Evolutionary conservation across 2,329 filamentous ascomycete genomes (phyloP).

Genomic region (Penicillium sp.): DNA sequence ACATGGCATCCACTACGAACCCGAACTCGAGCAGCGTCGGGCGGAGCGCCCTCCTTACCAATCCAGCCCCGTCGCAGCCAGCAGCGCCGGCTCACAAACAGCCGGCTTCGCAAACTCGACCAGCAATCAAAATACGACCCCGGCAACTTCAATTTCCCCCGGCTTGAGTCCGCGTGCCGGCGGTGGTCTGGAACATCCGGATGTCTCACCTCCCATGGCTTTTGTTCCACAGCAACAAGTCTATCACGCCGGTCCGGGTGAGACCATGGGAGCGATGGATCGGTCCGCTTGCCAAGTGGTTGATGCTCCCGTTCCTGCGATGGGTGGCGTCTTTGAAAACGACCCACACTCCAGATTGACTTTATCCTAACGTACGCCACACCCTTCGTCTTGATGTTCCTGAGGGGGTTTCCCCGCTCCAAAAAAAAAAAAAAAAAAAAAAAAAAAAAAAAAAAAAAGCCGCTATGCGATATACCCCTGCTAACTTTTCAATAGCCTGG

Average conservation of each 20-base stretch:
- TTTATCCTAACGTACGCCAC: constrained; percentile 52
- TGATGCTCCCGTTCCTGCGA: constrained; percentile 25
- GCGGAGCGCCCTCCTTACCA: constrained; percentile 35
- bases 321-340: constrained; percentile 48
- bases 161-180: constrained; percentile 34
- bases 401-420: too few relatives aligned
- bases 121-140: constrained; percentile 35
- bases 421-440: too few relatives aligned
- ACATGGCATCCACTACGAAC: constrained; percentile 63
- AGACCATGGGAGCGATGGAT: constrained; percentile 30
- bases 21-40: constrained; percentile 47
- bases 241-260: constrained; percentile 26
- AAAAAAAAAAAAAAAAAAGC: too few relatives aligned
- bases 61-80: constrained; percentile 49
- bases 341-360: constrained; percentile 53
- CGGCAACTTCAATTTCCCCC: constrained; percentile 39
- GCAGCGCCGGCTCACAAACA: constrained; percentile 40
- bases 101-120: constrained; percentile 27
- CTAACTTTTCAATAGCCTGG: constrained; percentile 50
- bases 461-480: background rate
- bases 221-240: constrained; percentile 28
- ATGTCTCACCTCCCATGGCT: constrained; percentile 33
- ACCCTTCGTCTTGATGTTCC: background rate
- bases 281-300: constrained; percentile 22
- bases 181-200: constrained; percentile 30